Evolutionary conservation across 208 protist species (phyloP).

Genomic region (Wallacemonas sp.): DNA sequence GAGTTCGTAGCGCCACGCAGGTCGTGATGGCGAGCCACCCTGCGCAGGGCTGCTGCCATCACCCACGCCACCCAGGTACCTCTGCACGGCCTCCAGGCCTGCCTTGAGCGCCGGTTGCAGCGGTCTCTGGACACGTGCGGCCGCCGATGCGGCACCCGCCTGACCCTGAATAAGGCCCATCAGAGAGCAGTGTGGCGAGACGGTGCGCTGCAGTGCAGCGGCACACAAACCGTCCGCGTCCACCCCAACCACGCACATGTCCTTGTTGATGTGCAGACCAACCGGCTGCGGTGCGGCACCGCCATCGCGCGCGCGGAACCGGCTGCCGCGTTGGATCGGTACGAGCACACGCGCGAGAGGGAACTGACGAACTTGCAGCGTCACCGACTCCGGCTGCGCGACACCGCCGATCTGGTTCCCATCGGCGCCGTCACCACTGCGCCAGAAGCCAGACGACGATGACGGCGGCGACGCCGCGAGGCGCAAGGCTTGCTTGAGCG

Average conservation of each 20-base stretch:
- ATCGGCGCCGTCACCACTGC: background rate
- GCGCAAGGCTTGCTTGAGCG: conserved; percentile 27
- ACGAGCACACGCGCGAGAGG: conserved; percentile 50
- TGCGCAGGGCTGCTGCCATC: no score
- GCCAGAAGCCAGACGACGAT: background rate
- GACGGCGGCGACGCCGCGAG: conserved; percentile 19
- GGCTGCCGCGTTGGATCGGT: conserved; percentile 32
- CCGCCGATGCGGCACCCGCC: no score
- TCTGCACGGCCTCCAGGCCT: background rate
- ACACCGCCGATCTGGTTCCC: background rate
- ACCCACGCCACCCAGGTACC: no score
- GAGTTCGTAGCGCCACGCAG: conserved; percentile 51
- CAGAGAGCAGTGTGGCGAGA: conserved; percentile 44
- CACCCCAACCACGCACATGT: conserved; percentile 48
- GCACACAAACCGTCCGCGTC: conserved; percentile 49
- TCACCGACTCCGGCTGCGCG: conserved; percentile 45
- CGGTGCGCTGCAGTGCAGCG: conserved; percentile 37
- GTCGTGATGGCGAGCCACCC: background rate
- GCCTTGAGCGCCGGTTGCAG: background rate
- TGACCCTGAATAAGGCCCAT: conserved; percentile 46
- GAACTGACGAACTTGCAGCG: conserved; percentile 64
- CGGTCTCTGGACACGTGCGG: no score
- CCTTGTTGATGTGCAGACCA: conserved; percentile 55
- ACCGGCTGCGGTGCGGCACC: conserved; percentile 25
- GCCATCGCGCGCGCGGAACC: conserved; percentile 4